Evolutionary conservation across 495 filamentous ascomycete genomes (phyloP), one percentile per base, ranked within the genome.

Genomic region (Aspergillus conjunctus): DNA sequence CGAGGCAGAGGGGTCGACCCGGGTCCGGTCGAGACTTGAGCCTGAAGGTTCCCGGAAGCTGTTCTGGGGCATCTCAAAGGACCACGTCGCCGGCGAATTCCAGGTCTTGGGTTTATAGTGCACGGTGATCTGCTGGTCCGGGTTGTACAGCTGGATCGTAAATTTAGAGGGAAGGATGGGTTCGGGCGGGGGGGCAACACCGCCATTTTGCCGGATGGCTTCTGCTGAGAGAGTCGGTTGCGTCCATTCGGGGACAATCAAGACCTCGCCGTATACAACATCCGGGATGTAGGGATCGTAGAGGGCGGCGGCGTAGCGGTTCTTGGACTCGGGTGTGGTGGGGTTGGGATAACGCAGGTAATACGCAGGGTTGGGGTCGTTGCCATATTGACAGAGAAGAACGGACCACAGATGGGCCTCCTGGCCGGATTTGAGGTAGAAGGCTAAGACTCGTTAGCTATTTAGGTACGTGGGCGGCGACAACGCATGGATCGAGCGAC

Each of bases 21-120:
- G 87, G 15, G 85, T 85, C 26, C 87, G 88, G 73, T 98, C 94
- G 2, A 98, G 73, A 32, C 80, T 81, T 10, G 90, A 92, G 0
- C 79, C 73, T 0, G 89, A 93, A 0, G 94, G 94, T 54, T 86
- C 82, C 5, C 88, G 82, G 71, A 98, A 98, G 45, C 87, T 89
- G 54, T 85, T 85, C 68, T 93, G 87, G 0, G 94, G 94, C 79
- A 98, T 87, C 68, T 93, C 90, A 72, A 98, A 98, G 57, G 93
- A 90, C 87, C 93, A 98, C 51, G 81, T 83, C 21, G 90, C 85
- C 26, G 85, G 87, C 50, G 85, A 86, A 65, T 87, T 90, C 90
- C 91, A 96, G 53, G 85, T 81, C 54, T 88, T 88, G 44, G 85
- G 77, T 58, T 89, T 83, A 70, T 90, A 83, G 69, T 80, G 85